Percentiles rank a stretch among this genome's conserved stretches.
These are phyloP conservation scores for Irpex rosettiformis DNA, from an alignment of 1,284 basidiomycete genomes.

Conservation along the genomic window DNA sequence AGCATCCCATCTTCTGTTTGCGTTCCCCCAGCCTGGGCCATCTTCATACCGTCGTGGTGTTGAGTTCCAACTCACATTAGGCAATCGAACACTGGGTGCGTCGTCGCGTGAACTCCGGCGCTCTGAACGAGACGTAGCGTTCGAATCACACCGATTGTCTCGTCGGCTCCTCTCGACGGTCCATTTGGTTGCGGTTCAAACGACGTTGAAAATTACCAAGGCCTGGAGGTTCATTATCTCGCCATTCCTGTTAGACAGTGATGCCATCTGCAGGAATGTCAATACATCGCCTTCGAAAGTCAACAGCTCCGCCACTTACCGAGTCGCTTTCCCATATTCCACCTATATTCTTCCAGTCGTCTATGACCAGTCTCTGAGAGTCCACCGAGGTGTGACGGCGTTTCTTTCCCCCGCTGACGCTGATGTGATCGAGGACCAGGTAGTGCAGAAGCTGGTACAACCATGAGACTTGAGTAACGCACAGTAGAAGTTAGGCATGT, in stretches of 20 bases:
- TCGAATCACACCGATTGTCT: conserved; percentile 47
- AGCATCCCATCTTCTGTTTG: conserved; percentile 74
- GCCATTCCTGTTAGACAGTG: conserved; percentile 47
- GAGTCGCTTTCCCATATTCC: conserved; percentile 62
- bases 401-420: conserved; percentile 82
- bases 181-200: conserved; percentile 53
- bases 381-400: conserved; percentile 91
- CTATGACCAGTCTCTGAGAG: conserved; percentile 72
- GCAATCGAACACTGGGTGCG: conserved; percentile 83
- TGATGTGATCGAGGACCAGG: conserved; percentile 58
- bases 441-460: conserved; percentile 62
- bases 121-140: conserved; percentile 68
- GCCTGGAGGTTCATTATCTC: conserved; percentile 56
- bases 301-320: conserved; percentile 36
- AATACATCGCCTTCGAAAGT: neutral
- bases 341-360: conserved; percentile 74
- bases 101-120: conserved; percentile 56
- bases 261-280: conserved; percentile 51
- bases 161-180: conserved; percentile 25
- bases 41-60: conserved; percentile 66
- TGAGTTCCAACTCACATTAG: conserved; percentile 87
- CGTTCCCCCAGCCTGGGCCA: conserved; percentile 46
- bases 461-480: conserved; percentile 7
- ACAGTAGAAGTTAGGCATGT: neutral
- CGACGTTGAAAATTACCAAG: conserved; percentile 70